Evolutionary conservation across 2,329 filamentous ascomycete species (phyloP).

Genomic region (Verticillium tricorpus): DNA sequence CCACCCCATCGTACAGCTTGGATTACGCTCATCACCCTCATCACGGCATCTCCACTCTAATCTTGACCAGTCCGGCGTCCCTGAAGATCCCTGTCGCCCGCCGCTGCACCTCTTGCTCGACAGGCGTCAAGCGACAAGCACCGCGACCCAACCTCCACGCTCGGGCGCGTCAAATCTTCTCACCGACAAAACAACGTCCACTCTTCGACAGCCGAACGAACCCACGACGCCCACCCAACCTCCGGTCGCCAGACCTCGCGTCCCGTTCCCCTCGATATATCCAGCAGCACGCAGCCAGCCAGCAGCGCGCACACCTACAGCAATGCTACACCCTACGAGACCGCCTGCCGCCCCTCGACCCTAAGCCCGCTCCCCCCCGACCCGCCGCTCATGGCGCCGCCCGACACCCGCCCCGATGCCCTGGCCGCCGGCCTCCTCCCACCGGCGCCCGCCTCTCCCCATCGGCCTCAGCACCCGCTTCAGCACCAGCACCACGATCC

Average conservation of each 20-base stretch:
- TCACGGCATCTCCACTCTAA: background rate
- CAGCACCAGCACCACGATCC: conserved; percentile 12
- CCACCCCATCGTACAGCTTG: background rate
- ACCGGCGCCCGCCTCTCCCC: conserved; percentile 2
- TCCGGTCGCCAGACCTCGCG: background rate
- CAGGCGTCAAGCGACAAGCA: background rate
- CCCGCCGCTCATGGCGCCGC: background rate
- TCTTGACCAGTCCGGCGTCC: background rate
- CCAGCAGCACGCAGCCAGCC: background rate
- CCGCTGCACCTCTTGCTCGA: background rate
- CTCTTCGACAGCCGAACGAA: background rate
- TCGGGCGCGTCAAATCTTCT: background rate
- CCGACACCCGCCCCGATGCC: conserved; percentile 6
- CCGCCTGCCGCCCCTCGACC: conserved; percentile 1
- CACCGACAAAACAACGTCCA: background rate
- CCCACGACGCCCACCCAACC: background rate
- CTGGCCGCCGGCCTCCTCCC: conserved; percentile 14
- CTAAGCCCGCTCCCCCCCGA: background rate
- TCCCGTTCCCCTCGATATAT: background rate
- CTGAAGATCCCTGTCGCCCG: background rate
- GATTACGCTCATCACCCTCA: background rate
- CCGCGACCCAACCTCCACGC: background rate
- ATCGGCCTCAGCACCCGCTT: no score
- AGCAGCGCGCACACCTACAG: background rate
- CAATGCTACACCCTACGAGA: conserved; percentile 2